Evolutionary conservation across 2,329 filamentous ascomycete species (phyloP).

Genomic region (Balansia obtecta): DNA sequence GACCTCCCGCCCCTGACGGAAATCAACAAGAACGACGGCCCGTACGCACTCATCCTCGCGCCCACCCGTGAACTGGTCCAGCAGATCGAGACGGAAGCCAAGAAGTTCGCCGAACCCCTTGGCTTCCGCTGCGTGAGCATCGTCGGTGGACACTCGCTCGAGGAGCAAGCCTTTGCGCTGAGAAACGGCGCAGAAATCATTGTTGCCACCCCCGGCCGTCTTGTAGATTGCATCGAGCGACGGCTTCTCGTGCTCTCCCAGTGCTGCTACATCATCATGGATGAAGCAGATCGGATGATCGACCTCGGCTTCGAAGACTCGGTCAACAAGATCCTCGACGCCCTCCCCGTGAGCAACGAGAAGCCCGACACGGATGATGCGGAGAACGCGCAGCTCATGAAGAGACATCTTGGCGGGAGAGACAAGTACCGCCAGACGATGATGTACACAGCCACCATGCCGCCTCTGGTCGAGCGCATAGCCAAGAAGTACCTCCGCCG

Average conservation of each 20-base stretch:
- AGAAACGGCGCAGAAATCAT: conserved; percentile 93
- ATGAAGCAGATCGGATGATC: conserved; percentile 98
- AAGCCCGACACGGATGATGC: conserved; percentile 91
- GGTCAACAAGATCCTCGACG: conserved; percentile 93
- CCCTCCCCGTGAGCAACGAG: conserved; percentile 82
- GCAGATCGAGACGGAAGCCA: conserved; percentile 89
- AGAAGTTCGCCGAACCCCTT: conserved; percentile 79
- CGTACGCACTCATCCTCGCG: conserved; percentile 92
- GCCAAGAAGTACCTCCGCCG: conserved; percentile 93
- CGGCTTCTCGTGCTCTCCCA: conserved; percentile 85
- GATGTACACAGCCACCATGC: conserved; percentile 99
- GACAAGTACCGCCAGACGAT: conserved; percentile 92
- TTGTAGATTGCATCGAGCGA: conserved; percentile 93
- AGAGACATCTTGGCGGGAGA: conserved; percentile 57
- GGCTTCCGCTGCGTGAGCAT: conserved; percentile 94
- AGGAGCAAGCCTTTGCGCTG: conserved; percentile 84
- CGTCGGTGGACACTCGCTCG: conserved; percentile 90
- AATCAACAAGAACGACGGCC: conserved; percentile 81
- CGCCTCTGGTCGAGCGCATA: conserved; percentile 79
- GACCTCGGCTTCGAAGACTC: conserved; percentile 96
- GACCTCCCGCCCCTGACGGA: conserved; percentile 78
- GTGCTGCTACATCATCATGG: conserved; percentile 98
- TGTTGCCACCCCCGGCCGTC: conserved; percentile 93
- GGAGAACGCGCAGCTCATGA: conserved; percentile 79
- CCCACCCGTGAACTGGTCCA: conserved; percentile 95